These are phyloP conservation scores for Aschersonia sp. DNA, from an alignment of 2,329 filamentous ascomycete species.

Conservation along the genomic window DNA sequence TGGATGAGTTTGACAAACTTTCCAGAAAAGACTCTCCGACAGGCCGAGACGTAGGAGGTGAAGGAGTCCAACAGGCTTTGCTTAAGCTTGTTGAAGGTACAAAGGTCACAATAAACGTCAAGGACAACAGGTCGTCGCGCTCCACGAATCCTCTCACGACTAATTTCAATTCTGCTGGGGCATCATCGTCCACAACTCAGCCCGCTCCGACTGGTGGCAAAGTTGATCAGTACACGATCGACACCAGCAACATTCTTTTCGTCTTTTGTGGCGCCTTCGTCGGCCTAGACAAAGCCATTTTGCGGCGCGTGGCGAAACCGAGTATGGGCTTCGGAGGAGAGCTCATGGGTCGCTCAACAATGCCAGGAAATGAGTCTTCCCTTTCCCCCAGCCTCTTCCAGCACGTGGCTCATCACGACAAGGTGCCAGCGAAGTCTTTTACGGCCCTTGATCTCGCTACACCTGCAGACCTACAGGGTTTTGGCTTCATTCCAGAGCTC, in stretches of 20 bases:
- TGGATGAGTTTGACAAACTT: slow-evolving; percentile 97
- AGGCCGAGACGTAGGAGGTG: slow-evolving; percentile 86
- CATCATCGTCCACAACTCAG: slow-evolving; percentile 30
- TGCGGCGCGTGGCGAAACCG: slow-evolving; percentile 71
- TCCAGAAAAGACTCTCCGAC: slow-evolving; percentile 76
- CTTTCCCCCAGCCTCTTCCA: slow-evolving; percentile 48
- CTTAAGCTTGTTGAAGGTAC: slow-evolving; percentile 94
- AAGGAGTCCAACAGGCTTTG: slow-evolving; percentile 91
- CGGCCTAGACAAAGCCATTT: slow-evolving; percentile 73
- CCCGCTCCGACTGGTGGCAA: slow-evolving; percentile 31
- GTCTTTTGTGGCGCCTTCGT: slow-evolving; percentile 94
- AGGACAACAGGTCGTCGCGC: slow-evolving; percentile 51
- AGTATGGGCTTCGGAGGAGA: slow-evolving; percentile 87
- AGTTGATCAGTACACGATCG: slow-evolving; percentile 56
- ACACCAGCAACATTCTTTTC: slow-evolving; percentile 94
- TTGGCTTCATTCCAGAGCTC: slow-evolving; percentile 88
- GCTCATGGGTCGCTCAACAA: slow-evolving; percentile 44
- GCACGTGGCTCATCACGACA: slow-evolving; percentile 40
- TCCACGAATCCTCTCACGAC: slow-evolving; percentile 36
- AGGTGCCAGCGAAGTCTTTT: slow-evolving; percentile 23
- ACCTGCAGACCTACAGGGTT: slow-evolving; percentile 64
- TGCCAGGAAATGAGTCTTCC: slow-evolving; percentile 35
- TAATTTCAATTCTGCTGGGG: slow-evolving; percentile 31
- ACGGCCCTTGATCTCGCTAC: slow-evolving; percentile 58
- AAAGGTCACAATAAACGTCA: slow-evolving; percentile 81